Conservation (phyloP, 2,329 filamentous ascomycete species). For the Tolypocladium amazonense region DNA sequence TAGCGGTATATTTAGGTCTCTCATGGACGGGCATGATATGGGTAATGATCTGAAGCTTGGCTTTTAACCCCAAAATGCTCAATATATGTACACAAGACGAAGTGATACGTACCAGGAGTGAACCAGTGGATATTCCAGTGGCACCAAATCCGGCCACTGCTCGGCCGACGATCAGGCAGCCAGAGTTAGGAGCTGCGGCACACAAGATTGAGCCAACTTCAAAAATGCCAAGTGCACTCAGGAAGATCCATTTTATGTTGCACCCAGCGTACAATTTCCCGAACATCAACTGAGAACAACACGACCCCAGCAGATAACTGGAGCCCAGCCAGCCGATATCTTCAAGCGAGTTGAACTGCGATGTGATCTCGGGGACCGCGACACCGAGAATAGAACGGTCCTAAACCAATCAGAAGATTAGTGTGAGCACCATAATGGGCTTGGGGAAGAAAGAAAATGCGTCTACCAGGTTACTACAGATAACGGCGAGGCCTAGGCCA, state of each 20-base stretch:
- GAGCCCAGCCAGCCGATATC: background rate
- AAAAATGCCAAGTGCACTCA: background rate
- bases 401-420: no score
- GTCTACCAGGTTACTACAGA: background rate
- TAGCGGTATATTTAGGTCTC: background rate
- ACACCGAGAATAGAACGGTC: background rate
- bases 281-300: background rate
- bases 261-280: background rate
- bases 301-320: background rate
- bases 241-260: background rate
- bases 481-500: background rate
- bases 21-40: background rate
- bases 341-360: background rate
- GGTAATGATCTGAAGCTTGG: background rate
- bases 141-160: background rate
- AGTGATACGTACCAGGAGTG: background rate
- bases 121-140: background rate
- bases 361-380: background rate
- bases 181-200: background rate
- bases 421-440: no score
- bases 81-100: no score
- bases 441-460: no score
- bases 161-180: background rate
- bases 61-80: background rate
- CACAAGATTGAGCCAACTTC: background rate